A percentile compares a stretch with the other conserved stretches of the same genome.
phyloP scores from a whole-genome alignment of 352 stramenopile genomes.

The Plasmopara viticola region DNA sequence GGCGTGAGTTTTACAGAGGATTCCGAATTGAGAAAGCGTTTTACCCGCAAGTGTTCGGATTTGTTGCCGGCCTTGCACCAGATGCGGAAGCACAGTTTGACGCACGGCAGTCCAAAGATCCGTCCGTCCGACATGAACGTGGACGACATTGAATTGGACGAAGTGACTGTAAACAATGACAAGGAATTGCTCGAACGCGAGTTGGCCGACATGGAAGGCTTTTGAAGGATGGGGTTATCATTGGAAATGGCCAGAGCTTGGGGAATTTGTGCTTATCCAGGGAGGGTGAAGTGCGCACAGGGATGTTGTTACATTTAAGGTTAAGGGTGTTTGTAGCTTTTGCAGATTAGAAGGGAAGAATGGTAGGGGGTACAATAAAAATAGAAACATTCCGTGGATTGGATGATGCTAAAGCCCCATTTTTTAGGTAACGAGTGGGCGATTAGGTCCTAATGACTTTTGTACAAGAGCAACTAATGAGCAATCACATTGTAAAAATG shows the following conservation, averaged over 20 bases:
- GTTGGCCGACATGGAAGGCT: constrained; percentile 47
- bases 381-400: too few species aligned
- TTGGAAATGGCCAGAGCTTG: constrained; percentile 17
- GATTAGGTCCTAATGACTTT: too few species aligned
- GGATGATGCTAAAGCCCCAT: too few species aligned
- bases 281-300: too few species aligned
- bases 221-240: constrained; percentile 26
- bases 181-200: constrained; percentile 63
- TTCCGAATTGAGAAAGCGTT: constrained; percentile 25
- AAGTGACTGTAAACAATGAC: constrained; percentile 49
- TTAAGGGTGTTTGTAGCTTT: too few species aligned
- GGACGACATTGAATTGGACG: constrained; percentile 47
- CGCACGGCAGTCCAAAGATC: constrained; percentile 61
- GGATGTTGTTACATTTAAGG: too few species aligned
- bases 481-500: too few species aligned
- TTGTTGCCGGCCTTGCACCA: constrained; percentile 59
- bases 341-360: too few species aligned
- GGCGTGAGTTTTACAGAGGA: constrained; percentile 22
- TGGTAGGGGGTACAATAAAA: too few species aligned
- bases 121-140: constrained; percentile 71
- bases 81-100: constrained; percentile 73
- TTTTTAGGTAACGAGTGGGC: too few species aligned
- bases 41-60: constrained; percentile 45
- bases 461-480: too few species aligned
- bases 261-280: too few species aligned